These are phyloP conservation scores for Lentinula sp. DNA, from an alignment of 768 basidiomycete genomes.

Conservation along the genomic window DNA sequence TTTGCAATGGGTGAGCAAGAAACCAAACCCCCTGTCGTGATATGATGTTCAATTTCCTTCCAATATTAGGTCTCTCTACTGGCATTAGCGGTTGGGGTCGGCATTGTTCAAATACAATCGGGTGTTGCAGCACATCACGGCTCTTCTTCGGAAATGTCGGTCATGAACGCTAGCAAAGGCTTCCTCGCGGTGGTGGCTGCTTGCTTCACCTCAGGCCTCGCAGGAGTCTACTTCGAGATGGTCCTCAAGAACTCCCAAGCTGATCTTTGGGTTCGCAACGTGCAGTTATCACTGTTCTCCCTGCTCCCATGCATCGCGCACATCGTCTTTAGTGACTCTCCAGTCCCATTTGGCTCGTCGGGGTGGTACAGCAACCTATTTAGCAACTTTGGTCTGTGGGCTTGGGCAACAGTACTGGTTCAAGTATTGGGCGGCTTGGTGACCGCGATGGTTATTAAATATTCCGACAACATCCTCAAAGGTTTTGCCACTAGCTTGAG, in stretches of 20 bases:
- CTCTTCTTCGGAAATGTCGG: constrained; percentile 28
- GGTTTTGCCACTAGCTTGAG: constrained; percentile 94
- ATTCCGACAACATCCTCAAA: constrained; percentile 87
- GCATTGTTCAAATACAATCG: constrained; percentile 81
- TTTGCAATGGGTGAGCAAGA: constrained; percentile 55
- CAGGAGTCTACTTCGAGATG: constrained; percentile 98
- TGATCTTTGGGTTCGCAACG: constrained; percentile 95
- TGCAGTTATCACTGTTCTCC: constrained; percentile 92
- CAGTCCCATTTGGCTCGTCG: constrained; percentile 15
- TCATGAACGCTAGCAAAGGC: constrained; percentile 80
- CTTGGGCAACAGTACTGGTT: constrained; percentile 82
- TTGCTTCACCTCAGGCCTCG: constrained; percentile 93
- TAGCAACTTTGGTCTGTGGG: constrained; percentile 83
- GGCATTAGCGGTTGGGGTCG: constrained; percentile 84
- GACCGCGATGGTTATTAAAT: constrained; percentile 92
- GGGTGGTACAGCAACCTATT: constrained; percentile 55
- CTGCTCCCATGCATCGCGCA: constrained; percentile 83
- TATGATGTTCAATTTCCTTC: background rate
- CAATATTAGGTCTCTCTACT: constrained; percentile 47
- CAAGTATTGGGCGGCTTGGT: constrained; percentile 91
- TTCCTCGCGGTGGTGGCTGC: constrained; percentile 87
- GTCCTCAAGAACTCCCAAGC: constrained; percentile 85
- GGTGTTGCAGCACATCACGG: constrained; percentile 22
- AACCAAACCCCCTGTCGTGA: too few relatives aligned
- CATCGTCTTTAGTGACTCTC: constrained; percentile 50